phyloP scores from a whole-genome alignment of 495 filamentous ascomycete genomes.

The Aspergillus conjunctus region DNA sequence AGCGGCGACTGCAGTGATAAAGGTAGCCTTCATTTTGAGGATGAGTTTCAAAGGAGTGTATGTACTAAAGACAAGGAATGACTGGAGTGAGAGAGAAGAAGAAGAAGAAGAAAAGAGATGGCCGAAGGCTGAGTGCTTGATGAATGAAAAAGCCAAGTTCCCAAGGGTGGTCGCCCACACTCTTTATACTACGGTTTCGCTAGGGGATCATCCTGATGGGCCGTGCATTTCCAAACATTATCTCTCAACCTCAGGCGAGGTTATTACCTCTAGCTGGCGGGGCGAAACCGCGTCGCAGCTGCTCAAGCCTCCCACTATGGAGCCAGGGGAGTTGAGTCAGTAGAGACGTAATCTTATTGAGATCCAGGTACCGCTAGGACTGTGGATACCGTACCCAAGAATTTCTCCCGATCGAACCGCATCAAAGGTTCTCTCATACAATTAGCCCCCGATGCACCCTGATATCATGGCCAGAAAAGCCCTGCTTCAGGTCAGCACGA shows the following conservation, averaged over 20 bases:
- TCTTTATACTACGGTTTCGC: background rate
- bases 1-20: slow-evolving; percentile 37
- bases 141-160: slow-evolving; percentile 5
- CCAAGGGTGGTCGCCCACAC: background rate
- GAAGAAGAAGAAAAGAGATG: slow-evolving; percentile 20
- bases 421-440: background rate
- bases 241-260: background rate
- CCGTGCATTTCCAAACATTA: slow-evolving; percentile 18
- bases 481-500: too few relatives aligned
- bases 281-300: slow-evolving; percentile 16
- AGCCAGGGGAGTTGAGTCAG: background rate
- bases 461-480: too few relatives aligned
- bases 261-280: slow-evolving; percentile 22
- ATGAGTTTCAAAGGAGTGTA: slow-evolving; percentile 21
- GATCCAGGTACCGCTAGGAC: background rate
- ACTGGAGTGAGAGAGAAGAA: slow-evolving; percentile 32
- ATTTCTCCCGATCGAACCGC: too few relatives aligned
- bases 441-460: too few relatives aligned
- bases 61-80: slow-evolving; percentile 30
- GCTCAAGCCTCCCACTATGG: background rate
- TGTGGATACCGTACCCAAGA: background rate
- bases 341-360: background rate
- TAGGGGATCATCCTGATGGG: background rate
- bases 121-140: slow-evolving; percentile 17
- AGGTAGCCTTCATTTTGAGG: slow-evolving; percentile 43